phyloP scores from a whole-genome alignment of 805 yeast species.

The Nakazawaea molendinolei region DNA sequence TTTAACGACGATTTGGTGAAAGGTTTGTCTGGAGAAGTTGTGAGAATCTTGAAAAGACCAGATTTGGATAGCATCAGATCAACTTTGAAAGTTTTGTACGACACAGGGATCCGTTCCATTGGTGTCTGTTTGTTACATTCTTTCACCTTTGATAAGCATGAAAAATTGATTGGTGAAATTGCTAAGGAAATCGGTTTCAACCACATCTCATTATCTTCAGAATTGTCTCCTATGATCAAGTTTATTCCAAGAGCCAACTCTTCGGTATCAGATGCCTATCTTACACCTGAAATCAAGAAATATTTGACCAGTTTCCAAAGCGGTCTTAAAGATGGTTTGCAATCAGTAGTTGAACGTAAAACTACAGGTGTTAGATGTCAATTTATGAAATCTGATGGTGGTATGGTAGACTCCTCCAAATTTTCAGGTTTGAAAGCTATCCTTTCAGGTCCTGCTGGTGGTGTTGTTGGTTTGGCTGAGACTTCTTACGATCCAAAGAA shows the following conservation, averaged over 20 bases:
- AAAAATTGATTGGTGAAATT: conserved; percentile 45
- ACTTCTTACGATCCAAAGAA: conserved; percentile 63
- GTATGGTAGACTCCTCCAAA: conserved; percentile 73
- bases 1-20: conserved; percentile 26
- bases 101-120: conserved; percentile 56
- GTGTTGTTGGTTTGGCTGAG: conserved; percentile 87
- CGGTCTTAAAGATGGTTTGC: conserved; percentile 51
- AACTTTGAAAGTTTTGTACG: conserved; percentile 37
- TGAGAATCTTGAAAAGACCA: conserved; percentile 49
- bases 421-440: conserved; percentile 88
- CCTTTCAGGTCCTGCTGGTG: conserved; percentile 96
- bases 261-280: conserved; percentile 73
- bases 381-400: conserved; percentile 97
- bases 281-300: conserved; percentile 70
- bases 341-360: conserved; percentile 24
- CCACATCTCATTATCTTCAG: conserved; percentile 61
- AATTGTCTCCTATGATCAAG: conserved; percentile 75
- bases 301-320: conserved; percentile 55
- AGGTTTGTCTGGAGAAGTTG: conserved; percentile 66
- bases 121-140: conserved; percentile 72
- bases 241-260: conserved; percentile 71
- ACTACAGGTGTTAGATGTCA: conserved; percentile 48
- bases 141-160: conserved; percentile 69
- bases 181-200: conserved; percentile 63
- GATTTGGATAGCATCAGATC: conserved; percentile 35